Conservation (phyloP, 2,329 filamentous ascomycete species). For the Neurospora sp. region DNA sequence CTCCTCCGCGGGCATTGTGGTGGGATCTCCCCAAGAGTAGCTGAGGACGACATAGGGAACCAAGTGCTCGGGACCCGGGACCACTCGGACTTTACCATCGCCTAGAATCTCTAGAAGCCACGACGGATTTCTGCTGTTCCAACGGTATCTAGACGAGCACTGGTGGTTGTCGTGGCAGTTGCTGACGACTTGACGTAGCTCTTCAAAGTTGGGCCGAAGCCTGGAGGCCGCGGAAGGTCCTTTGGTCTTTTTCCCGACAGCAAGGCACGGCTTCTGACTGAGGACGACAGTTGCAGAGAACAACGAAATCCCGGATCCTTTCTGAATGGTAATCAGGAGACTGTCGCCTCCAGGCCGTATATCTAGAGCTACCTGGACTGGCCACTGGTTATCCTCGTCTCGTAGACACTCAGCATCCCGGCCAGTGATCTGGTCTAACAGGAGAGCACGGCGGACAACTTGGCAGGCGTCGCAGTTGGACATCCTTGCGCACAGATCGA, state of each 20-base stretch:
- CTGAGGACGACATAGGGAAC: constrained; percentile 19
- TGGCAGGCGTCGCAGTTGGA: constrained; percentile 16
- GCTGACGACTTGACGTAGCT: constrained; percentile 12
- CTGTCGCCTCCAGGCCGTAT: constrained; percentile 8
- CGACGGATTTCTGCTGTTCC: constrained; percentile 17
- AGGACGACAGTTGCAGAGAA: constrained; percentile 13
- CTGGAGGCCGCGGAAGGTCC: neutral
- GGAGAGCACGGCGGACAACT: constrained; percentile 14
- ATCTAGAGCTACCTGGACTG: constrained; percentile 10
- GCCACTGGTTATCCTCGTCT: constrained; percentile 11
- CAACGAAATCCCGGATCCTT: neutral
- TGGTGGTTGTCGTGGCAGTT: constrained; percentile 16
- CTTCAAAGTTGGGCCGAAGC: constrained; percentile 10
- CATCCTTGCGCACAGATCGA: constrained; percentile 12
- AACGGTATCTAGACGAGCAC: constrained; percentile 17
- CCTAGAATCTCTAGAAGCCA: constrained; percentile 17
- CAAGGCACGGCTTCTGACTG: neutral
- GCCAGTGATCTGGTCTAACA: constrained; percentile 15
- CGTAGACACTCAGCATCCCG: constrained; percentile 10
- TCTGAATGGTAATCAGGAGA: constrained; percentile 9
- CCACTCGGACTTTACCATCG: constrained; percentile 9
- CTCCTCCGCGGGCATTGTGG: constrained; percentile 14
- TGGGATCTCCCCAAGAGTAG: constrained; percentile 19
- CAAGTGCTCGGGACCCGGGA: constrained; percentile 5
- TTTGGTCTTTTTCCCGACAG: neutral